Conservation (phyloP, 768 basidiomycete species). For the Collybiopsis confluens region DNA sequence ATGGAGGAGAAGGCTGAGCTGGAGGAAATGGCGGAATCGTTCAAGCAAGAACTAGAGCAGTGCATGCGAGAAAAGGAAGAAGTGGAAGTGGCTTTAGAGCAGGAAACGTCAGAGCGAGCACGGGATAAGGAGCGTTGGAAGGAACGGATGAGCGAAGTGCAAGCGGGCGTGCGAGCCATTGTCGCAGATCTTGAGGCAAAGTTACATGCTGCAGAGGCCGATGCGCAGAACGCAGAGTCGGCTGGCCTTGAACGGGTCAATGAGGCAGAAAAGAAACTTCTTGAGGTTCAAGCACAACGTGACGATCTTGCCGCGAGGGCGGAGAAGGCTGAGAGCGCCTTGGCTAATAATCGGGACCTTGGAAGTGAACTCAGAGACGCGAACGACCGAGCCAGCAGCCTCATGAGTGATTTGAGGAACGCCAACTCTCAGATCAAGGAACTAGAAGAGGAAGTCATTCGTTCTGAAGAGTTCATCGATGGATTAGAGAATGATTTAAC, state of each 20-base stretch:
- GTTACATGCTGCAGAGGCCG: constrained; percentile 47
- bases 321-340: constrained; percentile 56
- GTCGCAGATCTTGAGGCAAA: constrained; percentile 61
- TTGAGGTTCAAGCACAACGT: constrained; percentile 45
- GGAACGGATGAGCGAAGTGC: constrained; percentile 66
- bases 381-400: constrained; percentile 52
- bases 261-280: constrained; percentile 43
- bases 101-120: constrained; percentile 53
- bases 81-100: constrained; percentile 41
- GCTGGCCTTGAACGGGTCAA: constrained; percentile 30
- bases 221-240: constrained; percentile 35
- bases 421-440: constrained; percentile 56
- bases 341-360: constrained; percentile 64
- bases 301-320: constrained; percentile 56
- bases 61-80: constrained; percentile 42
- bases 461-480: constrained; percentile 46
- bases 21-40: constrained; percentile 46
- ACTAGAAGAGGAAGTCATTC: constrained; percentile 57
- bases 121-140: constrained; percentile 70
- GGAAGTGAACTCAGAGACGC: constrained; percentile 65
- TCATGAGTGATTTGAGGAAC: constrained; percentile 56
- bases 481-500: constrained; percentile 54
- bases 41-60: constrained; percentile 47
- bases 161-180: constrained; percentile 64
- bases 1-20: constrained; percentile 51